A percentile compares a stretch with the other conserved stretches of the same genome.
phyloP scores from a whole-genome alignment of 2,329 filamentous ascomycete genomes.

The Fusarium nygamai region DNA sequence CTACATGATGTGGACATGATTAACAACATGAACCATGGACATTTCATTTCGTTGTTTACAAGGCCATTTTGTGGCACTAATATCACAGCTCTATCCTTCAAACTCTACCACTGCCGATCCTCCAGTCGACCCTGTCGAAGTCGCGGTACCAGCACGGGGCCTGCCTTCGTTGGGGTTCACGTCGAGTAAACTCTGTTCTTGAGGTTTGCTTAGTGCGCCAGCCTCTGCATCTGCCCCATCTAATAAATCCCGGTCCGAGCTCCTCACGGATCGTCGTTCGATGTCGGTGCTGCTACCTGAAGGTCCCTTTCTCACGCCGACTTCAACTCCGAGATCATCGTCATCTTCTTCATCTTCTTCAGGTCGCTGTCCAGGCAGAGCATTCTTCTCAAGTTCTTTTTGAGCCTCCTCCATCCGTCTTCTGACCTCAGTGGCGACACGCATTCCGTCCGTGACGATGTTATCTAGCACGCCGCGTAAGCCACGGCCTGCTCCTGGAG shows the following conservation, averaged over 20 bases:
- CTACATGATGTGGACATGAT: constrained; percentile 18
- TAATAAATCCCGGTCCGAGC: constrained; percentile 75
- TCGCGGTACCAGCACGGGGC: constrained; percentile 40
- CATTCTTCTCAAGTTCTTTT: constrained; percentile 87
- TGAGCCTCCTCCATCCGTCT: constrained; percentile 96
- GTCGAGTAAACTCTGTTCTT: constrained; percentile 50
- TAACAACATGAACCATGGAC: constrained; percentile 14
- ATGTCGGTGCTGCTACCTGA: constrained; percentile 60
- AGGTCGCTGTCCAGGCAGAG: constrained; percentile 68
- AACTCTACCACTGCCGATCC: constrained; percentile 55
- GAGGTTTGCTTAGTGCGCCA: constrained; percentile 53
- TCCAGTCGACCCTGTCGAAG: constrained; percentile 44
- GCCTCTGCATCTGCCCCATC: constrained; percentile 80
- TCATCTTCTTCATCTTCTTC: constrained; percentile 79
- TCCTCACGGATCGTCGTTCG: constrained; percentile 71
- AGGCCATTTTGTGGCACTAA: background rate
- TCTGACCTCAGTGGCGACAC: constrained; percentile 90
- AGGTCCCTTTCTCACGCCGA: constrained; percentile 51
- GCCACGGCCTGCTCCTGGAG: constrained; percentile 70
- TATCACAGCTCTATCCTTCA: constrained; percentile 46
- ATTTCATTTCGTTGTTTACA: constrained; percentile 29
- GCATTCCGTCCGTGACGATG: constrained; percentile 97
- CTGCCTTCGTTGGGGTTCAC: constrained; percentile 43
- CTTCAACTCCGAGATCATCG: constrained; percentile 59
- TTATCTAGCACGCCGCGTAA: constrained; percentile 94